Evolutionary conservation across 768 basidiomycete species (phyloP).

Genomic region (Pisolithus albus): DNA sequence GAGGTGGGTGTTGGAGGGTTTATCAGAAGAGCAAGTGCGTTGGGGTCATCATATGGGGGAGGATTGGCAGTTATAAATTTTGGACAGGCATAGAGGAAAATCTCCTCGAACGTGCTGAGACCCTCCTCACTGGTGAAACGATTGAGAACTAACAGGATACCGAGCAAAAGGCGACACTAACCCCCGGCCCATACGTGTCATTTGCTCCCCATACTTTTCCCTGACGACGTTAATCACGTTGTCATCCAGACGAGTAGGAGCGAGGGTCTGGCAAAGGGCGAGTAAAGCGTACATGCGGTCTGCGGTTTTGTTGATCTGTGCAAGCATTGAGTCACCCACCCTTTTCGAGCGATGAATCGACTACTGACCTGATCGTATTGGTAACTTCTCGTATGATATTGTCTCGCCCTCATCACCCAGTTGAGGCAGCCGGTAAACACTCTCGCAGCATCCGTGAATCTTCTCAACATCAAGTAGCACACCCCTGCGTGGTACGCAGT

Average conservation of each 20-base stretch:
- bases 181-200: constrained; percentile 79
- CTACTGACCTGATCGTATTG: constrained; percentile 83
- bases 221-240: constrained; percentile 90
- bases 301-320: constrained; percentile 91
- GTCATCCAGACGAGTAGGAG: constrained; percentile 89
- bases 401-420: constrained; percentile 93
- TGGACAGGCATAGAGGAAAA: constrained; percentile 91
- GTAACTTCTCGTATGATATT: constrained; percentile 94
- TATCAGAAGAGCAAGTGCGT: constrained; percentile 46
- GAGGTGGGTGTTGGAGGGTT: constrained; percentile 33
- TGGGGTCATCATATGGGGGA: constrained; percentile 83
- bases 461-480: constrained; percentile 91
- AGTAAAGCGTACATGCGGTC: constrained; percentile 98
- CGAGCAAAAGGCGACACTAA: constrained; percentile 32
- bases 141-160: neutral
- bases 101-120: constrained; percentile 75
- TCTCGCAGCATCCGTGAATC: constrained; percentile 93
- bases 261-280: constrained; percentile 87
- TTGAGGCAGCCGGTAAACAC: constrained; percentile 89
- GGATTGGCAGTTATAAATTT: constrained; percentile 95
- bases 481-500: constrained; percentile 95
- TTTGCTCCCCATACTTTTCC: constrained; percentile 91
- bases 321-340: neutral
- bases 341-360: neutral
- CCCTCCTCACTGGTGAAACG: constrained; percentile 51